Conservation (phyloP, 495 filamentous ascomycete species). For the Cudoniella acicularis region DNA sequence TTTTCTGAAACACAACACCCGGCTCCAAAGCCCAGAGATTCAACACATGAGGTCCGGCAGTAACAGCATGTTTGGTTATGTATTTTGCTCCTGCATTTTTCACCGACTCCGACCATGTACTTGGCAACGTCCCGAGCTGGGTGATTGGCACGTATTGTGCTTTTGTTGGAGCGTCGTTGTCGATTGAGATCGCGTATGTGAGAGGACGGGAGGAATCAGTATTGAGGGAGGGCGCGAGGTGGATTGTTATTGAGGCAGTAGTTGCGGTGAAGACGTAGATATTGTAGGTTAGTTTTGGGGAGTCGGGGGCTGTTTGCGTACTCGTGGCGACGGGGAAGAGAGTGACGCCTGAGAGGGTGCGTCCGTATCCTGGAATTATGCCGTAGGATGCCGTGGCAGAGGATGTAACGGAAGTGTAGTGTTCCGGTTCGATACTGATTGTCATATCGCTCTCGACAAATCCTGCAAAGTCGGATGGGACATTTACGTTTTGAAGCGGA, state of each 20-base stretch:
- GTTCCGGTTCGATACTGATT: constrained; percentile 47
- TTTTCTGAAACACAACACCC: constrained; percentile 57
- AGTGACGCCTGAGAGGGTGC: constrained; percentile 49
- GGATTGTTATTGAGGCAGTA: constrained; percentile 53
- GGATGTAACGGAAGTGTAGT: constrained; percentile 12
- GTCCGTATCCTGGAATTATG: constrained; percentile 48
- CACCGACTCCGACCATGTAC: not conserved
- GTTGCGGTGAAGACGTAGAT: constrained; percentile 57
- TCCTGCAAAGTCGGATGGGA: constrained; percentile 55
- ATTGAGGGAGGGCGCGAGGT: constrained; percentile 44
- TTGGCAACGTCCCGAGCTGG: not conserved
- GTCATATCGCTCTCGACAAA: constrained; percentile 62
- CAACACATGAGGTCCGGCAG: not conserved
- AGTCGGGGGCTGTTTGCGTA: constrained; percentile 37
- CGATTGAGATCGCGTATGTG: constrained; percentile 53
- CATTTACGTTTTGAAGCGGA: constrained; percentile 47
- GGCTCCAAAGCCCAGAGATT: constrained; percentile 2
- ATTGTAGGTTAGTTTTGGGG: constrained; percentile 57
- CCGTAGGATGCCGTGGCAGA: constrained; percentile 35
- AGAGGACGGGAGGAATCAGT: constrained; percentile 40
- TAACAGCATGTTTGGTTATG: not conserved
- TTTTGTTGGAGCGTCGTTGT: not conserved
- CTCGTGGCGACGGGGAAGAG: constrained; percentile 45
- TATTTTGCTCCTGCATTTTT: not conserved
- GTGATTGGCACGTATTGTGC: constrained; percentile 1